Base-by-base conservation (phyloP, 768 basidiomycete species). In the Cyathus striatus region DNA sequence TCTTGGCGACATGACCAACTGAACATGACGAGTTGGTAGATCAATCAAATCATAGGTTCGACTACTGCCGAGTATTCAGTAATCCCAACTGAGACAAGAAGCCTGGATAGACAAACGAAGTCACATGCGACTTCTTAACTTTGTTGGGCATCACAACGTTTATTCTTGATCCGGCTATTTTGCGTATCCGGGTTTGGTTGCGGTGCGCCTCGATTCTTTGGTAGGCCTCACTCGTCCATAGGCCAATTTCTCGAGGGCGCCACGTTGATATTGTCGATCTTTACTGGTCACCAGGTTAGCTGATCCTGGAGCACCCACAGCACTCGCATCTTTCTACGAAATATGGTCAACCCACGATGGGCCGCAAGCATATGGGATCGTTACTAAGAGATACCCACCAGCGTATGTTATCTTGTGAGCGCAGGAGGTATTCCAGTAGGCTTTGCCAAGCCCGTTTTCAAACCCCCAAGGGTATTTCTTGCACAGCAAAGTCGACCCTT, bases 121-220 rank as follows among this genome's bases (percentile, higher is more conserved):
- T 42, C 41, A 42, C 41, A 42, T 42, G 41, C 23, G n/a, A 12
- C 13, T 30, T 42, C 25, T n/a, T 13, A 12, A 23, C 41, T 18
- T 23, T 30, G 7, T 30, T 42, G 41, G 41, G 21, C 6, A 17
- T 13, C 7, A 10, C 21, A 23, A 3, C 33, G 41, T 27, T 42
- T 42, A 42, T 42, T 42, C 33, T 32, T 42, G 41, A 42, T 42
- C 41, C 41, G 41, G 16, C 16, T 16, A 16, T 4, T 12, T 32
- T 16, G 30, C 30, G 30, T 16, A 16, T 12, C 12, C 12, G 30
- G 16, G 12, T 12, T 32, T 12, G 30, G 30, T 32, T 12, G 12
- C 12, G 16, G 16, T 12, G 30, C 2, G 30, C 30, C 4, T 2
- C 16, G 12, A 12, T 32, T 4, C 12, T 32, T 12, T 32, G 30